Evolutionary conservation across 768 basidiomycete species (phyloP), one percentile per base, ranked within the genome.

Genomic region (Leccinellum rugosiceps): DNA sequence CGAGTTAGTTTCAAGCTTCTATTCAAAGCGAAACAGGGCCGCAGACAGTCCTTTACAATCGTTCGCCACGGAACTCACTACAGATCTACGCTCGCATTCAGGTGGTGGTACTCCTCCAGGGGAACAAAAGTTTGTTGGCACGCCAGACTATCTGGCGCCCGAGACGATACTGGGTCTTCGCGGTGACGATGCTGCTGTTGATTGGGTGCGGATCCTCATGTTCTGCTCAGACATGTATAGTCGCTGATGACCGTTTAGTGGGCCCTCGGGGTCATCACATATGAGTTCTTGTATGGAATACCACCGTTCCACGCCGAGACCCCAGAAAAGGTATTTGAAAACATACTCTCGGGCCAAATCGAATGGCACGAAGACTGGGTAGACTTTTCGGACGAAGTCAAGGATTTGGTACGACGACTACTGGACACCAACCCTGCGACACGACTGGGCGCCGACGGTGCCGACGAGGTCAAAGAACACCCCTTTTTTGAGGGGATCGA

Each of bases 251-350:
- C 49, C 62, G 59, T 61, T 51, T 70, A 97, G 97, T 99, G 97
- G 97, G 96, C 97, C 11, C 81, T 99, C 28, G 97, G 97, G 58
- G 94, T 98, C 44, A 95, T 99, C 70, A 92, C 93, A 30, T 98
- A 99, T 71, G 97, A 99, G 77, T 98, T 99, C 74, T 75, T 98
- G 34, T 98, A 94, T 63, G 95, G 97, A 4, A 84, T 94, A 32
- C 97, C 97, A 26, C 97, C 97, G 3, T 99, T 99, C 81, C 94
- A 98, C 67, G 96, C 92, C 49, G 94, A 98, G 58, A 91, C 92
- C 8, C 96, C 97, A 0, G 94, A 97, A 72, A 92, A 90, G 74
- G 95, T 99, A 4, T 98, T 99, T 66, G 95, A 97, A 75, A 98
- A 98, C 69, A 98, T 98, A 67, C 80, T 98, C 21, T 97, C 96